Evolutionary conservation across 345 rosid genomes (phyloP).

Genomic region (Triadica sebifera): DNA sequence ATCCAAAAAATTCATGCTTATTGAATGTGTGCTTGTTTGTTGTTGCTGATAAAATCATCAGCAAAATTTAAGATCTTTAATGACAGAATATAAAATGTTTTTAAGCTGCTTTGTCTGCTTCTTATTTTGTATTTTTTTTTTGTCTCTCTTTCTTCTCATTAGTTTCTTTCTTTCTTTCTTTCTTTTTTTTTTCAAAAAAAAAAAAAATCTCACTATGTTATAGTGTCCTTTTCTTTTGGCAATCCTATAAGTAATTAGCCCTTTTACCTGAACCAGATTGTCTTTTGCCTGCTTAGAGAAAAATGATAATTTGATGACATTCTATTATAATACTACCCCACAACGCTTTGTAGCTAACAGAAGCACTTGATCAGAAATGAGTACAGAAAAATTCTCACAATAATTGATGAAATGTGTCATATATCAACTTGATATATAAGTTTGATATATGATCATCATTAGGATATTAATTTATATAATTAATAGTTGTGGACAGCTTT

Average conservation of each 20-base stretch:
- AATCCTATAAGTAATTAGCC: constrained; percentile 27
- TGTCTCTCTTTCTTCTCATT: neutral
- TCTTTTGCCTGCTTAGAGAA: constrained; percentile 34
- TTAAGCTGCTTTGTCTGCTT: constrained; percentile 19
- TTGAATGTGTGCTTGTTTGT: constrained; percentile 2
- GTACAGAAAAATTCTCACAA: constrained; percentile 6
- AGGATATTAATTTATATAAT: neutral
- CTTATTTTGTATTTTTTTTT: constrained; percentile 11
- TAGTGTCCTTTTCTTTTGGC: constrained; percentile 29
- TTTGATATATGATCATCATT: neutral
- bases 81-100: constrained; percentile 4
- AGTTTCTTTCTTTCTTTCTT: neutral
- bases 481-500: neutral
- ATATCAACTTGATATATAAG: neutral
- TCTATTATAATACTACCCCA: constrained; percentile 22
- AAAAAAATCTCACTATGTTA: constrained; percentile 9
- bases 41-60: constrained; percentile 19
- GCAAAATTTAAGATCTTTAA: no score
- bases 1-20: neutral
- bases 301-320: constrained; percentile 17
- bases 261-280: constrained; percentile 30
- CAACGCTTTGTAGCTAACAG: constrained; percentile 1
- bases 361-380: neutral
- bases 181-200: no score
- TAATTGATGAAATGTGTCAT: constrained; percentile 7